Evolutionary conservation across 164 flowering plant genomes (phyloP).

Genomic region (Cinnamomum micranthum): DNA sequence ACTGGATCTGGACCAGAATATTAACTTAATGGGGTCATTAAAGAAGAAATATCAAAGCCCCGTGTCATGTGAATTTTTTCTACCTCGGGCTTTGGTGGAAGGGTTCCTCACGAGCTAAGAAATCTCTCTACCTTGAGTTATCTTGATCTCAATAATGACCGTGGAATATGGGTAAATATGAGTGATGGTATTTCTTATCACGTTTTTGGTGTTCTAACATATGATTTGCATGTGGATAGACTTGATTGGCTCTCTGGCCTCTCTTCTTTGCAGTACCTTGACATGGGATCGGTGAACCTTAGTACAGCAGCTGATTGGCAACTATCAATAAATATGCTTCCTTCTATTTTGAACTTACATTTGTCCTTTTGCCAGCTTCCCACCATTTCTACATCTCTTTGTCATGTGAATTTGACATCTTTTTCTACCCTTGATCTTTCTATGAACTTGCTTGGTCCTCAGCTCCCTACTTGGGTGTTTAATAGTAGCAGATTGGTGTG

Average conservation of each 20-base stretch:
- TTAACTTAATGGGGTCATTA: too few species aligned
- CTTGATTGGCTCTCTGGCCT: constrained; percentile 17
- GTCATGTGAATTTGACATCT: neutral
- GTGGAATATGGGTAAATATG: neutral
- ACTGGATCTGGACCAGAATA: too few species aligned
- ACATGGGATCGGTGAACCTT: neutral
- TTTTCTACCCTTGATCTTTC: neutral
- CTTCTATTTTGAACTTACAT: neutral
- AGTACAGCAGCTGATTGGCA: neutral
- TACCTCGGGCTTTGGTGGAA: neutral
- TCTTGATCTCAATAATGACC: constrained; percentile 4
- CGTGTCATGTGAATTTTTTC: too few species aligned
- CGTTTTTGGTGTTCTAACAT: neutral
- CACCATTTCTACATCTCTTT: neutral
- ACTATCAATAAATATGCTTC: neutral
- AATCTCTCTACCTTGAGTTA: constrained; percentile 13
- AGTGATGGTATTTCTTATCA: neutral
- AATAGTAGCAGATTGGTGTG: too few species aligned
- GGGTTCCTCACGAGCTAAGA: constrained; percentile 12
- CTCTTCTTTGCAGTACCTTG: neutral
- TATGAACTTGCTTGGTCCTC: neutral
- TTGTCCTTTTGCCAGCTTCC: neutral
- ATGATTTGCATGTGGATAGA: neutral
- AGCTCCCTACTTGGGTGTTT: neutral
- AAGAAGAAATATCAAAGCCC: too few species aligned